Evolutionary conservation across 345 rosid genomes (phyloP).

Genomic region (Clarkia xantiana): DNA sequence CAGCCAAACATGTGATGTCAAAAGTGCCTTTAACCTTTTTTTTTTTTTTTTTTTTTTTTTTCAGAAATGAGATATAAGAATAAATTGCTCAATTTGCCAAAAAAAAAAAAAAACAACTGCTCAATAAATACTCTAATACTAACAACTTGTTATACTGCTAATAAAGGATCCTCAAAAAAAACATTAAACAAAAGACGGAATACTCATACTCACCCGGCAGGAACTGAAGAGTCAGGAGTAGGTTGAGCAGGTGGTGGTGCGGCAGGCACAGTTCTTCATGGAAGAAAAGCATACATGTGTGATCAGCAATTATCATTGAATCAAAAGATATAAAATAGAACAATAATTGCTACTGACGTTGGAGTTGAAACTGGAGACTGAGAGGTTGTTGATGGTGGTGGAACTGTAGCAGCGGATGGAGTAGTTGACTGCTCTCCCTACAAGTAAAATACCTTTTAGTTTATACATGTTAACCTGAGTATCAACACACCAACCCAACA

Average conservation of each 20-base stretch:
- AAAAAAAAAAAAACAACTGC: too few relatives aligned
- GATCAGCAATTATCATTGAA: neutral
- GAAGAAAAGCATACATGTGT: neutral
- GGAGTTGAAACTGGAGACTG: conserved; percentile 31
- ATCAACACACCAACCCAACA: neutral
- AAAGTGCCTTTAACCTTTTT: too few relatives aligned
- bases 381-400: conserved; percentile 19
- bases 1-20: too few relatives aligned
- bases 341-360: conserved; percentile 21
- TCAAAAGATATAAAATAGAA: neutral
- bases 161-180: neutral
- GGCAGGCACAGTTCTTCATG: conserved; percentile 8
- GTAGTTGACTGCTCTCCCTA: conserved; percentile 43
- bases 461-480: neutral
- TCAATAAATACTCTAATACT: too few relatives aligned
- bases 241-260: neutral
- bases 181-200: neutral
- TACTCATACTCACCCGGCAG: conserved; percentile 6
- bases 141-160: neutral
- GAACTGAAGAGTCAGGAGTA: conserved; percentile 5
- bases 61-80: too few relatives aligned
- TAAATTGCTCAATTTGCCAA: too few relatives aligned
- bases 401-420: conserved; percentile 21
- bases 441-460: conserved; percentile 2
- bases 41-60: too few relatives aligned